Conservation (phyloP, 2,329 filamentous ascomycete species). For the Nemania diffusa region DNA sequence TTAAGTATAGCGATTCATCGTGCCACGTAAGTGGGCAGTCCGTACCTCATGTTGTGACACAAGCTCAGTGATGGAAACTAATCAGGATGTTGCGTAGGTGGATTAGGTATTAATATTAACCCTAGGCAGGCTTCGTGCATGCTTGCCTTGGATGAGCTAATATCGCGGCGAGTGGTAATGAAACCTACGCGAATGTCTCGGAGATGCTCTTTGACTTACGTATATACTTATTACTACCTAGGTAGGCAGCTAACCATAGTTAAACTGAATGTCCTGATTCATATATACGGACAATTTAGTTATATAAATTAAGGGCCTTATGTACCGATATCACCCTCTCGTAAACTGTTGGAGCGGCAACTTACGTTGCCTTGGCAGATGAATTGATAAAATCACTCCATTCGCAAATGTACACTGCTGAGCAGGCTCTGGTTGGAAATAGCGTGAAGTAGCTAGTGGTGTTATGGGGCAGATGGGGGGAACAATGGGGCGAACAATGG, state of each 20-base stretch:
- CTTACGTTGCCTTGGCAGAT: slow-evolving; percentile 24
- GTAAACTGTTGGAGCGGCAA: slow-evolving; percentile 14
- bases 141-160: slow-evolving; percentile 9
- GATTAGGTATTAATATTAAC: slow-evolving; percentile 23
- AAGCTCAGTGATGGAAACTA: neutral
- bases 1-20: slow-evolving; percentile 20
- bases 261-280: neutral
- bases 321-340: no score
- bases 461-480: neutral
- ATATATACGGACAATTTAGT: neutral
- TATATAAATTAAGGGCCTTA: no score
- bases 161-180: neutral
- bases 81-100: neutral
- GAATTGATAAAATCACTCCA: slow-evolving; percentile 25
- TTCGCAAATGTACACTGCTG: neutral
- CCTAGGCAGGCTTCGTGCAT: neutral
- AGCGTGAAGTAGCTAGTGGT: neutral
- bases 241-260: neutral
- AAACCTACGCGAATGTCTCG: neutral
- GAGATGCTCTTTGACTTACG: neutral
- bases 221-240: no score
- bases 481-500: neutral
- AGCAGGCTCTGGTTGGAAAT: no score
- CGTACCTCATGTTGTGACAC: slow-evolving; percentile 7
- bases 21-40: slow-evolving; percentile 34